Evolutionary conservation across 306 rosid genomes (phyloP), one percentile per base, ranked within the genome.

Genomic region (Citrullus mucosospermus): DNA sequence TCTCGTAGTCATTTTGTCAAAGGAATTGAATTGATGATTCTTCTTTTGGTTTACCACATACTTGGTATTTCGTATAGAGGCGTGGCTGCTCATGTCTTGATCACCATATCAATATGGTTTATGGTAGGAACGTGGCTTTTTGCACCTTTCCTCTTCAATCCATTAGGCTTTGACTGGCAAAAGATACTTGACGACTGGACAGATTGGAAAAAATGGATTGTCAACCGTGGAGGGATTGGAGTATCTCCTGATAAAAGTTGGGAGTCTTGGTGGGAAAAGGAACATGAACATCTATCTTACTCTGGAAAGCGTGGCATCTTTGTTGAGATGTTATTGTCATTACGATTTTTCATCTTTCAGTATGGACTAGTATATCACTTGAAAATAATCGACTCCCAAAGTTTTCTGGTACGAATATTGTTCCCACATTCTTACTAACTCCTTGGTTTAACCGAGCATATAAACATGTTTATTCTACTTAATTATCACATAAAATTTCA

Each of bases 201-300:
- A 54, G 98, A 95, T 87, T 95, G 98, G 98, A 91, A 88, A 10
- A 92, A 91, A 85, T 95, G 98, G 98, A 92, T 95, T 77, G 86
- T 88, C 81, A 95, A 86, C 79, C 92, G 83, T 1, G 98, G 98
- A 57, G 98, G 98, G 36, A 95, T 95, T 0, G 98, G 98, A 71
- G 97, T 95, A 53, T 51, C 88, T 60, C 89, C 91, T 0, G 93
- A 88, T 14, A 95, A 75, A 76, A 95, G 98, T 81, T 95, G 98
- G 98, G 98, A 95, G 83, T 95, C 98, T 56, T 95, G 97, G 98
- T 92, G 98, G 98, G 95, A 92, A 80, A 89, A 88, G 58, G 97
- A 95, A 66, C 92, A 89, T 3, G 91, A 87, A 72, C 98, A 92
- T 92, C 93, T 95, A 41, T 87, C 41, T 15, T 38, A 84, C 87